A percentile compares a stretch with the other conserved stretches of the same genome.
Conservation (phyloP, 2,329 filamentous ascomycete species). For the Cladophialophora chaetospira region DNA sequence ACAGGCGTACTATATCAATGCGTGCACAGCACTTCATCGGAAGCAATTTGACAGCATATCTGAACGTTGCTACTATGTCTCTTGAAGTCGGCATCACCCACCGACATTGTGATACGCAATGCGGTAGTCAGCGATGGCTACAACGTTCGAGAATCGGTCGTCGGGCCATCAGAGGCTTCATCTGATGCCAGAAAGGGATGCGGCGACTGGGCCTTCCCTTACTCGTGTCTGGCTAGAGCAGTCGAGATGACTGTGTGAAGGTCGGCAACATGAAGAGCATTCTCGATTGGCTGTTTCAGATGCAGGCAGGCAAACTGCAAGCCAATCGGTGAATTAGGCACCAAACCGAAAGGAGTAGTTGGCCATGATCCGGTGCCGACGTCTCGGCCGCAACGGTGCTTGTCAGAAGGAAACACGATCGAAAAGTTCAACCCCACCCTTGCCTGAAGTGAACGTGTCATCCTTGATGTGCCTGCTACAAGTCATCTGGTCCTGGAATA, state of each 20-base stretch:
- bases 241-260: neutral
- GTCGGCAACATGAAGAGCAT: neutral
- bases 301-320: neutral
- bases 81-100: neutral
- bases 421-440: too few relatives aligned
- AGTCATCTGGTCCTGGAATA: too few relatives aligned
- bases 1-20: neutral
- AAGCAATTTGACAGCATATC: neutral
- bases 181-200: neutral
- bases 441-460: too few relatives aligned
- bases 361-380: neutral
- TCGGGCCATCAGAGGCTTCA: neutral
- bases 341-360: neutral
- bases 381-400: neutral
- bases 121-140: slow-evolving; percentile 4
- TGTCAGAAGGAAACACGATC: too few relatives aligned
- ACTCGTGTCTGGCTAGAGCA: too few relatives aligned
- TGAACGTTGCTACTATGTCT: neutral
- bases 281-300: neutral
- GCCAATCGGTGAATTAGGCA: neutral
- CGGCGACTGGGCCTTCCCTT: too few relatives aligned
- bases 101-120: slow-evolving; percentile 8
- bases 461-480: too few relatives aligned
- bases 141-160: neutral
- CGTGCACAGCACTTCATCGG: neutral